Evolutionary conservation across 306 rosid genomes (phyloP), one percentile per base, ranked within the genome.

Genomic region (Citrullus mucosospermus): DNA sequence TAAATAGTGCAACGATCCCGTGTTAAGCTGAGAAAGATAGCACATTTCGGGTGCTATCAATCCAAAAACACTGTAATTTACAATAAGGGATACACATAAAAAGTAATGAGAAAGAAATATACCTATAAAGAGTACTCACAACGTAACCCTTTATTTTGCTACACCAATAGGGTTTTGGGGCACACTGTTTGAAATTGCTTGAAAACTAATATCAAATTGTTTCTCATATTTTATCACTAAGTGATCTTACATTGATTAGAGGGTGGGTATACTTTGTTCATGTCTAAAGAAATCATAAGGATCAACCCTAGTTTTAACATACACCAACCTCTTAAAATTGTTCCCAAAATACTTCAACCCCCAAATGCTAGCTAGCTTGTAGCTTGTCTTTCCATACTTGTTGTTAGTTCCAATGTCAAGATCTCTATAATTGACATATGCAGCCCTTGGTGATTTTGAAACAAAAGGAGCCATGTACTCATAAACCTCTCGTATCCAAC

Each of bases 341-440:
- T 82, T 85, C 79, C 88, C 91, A 85, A 89, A 93, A 75, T 93
- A 93, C 87, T 83, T 88, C 14, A 78, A 77, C 0, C 98, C 98
- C 96, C 95, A 93, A 46, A 78, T 69, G 83, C 85, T 87, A 9
- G 97, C 95, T 25, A 84, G 78, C 11, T 76, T 59, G 15, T 69
- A 84, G 53, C 77, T 85, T 8, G 90, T 83, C 36, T 87, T 65
- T 7, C 80, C 84, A 63, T 87, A 85, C 79, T 84, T 81, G 84
- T 67, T 67, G 3, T 91, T 93, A 51, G 83, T 77, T 66, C 98
- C 98, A 83, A 93, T 54, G 76, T 91, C 97, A 18, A 93, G 91
- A 69, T 93, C 98, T 67, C 89, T 90, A n/a, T 93, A 91, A 46
- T 93, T 91, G 78, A 86, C 91, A 38, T 90, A 93, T 1, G 98